These are phyloP conservation scores for Dactylorhiza incarnata DNA, from an alignment of 106 monocot genomes.

Conservation along the genomic window DNA sequence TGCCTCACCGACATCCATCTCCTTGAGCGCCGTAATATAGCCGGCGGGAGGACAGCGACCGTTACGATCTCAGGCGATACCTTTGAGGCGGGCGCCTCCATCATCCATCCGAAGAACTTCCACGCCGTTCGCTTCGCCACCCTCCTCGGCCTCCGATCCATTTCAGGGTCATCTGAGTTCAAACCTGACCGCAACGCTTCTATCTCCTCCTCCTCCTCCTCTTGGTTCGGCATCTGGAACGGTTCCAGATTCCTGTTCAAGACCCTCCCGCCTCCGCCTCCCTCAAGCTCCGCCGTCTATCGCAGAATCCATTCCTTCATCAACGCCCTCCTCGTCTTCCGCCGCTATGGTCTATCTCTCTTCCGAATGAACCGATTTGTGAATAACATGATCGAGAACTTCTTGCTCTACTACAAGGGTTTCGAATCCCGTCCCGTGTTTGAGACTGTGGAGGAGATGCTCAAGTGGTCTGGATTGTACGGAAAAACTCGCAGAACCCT, in stretches of 20 bases:
- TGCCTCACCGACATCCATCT: slow-evolving; percentile 52
- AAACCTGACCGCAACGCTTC: slow-evolving; percentile 6
- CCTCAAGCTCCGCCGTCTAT: slow-evolving; percentile 29
- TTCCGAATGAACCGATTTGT: slow-evolving; percentile 64
- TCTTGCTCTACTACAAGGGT: slow-evolving; percentile 57
- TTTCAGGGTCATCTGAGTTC: slow-evolving; percentile 5
- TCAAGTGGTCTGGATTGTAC: slow-evolving; percentile 76
- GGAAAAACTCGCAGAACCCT: slow-evolving; percentile 63
- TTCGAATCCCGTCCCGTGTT: slow-evolving; percentile 69
- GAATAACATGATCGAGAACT: slow-evolving; percentile 41
- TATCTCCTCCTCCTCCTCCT: slow-evolving; percentile 4
- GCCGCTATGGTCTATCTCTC: slow-evolving; percentile 80
- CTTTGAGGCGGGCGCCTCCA: slow-evolving; percentile 86
- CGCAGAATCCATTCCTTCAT: slow-evolving; percentile 34
- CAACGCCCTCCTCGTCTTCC: slow-evolving; percentile 37
- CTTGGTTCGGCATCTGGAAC: slow-evolving; percentile 88
- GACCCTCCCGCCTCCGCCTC: slow-evolving; percentile 47
- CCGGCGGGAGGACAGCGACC: slow-evolving; percentile 83
- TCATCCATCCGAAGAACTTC: slow-evolving; percentile 84
- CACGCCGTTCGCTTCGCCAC: slow-evolving; percentile 59
- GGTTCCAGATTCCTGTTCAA: slow-evolving; percentile 69
- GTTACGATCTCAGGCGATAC: slow-evolving; percentile 60
- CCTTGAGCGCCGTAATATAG: slow-evolving; percentile 50
- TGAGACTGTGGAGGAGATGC: slow-evolving; percentile 87
- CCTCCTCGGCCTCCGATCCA: slow-evolving; percentile 41